Percentiles rank a stretch among this genome's conserved stretches.
phyloP scores from a whole-genome alignment of 805 yeast species.

The Saccharomycopsis vini region DNA sequence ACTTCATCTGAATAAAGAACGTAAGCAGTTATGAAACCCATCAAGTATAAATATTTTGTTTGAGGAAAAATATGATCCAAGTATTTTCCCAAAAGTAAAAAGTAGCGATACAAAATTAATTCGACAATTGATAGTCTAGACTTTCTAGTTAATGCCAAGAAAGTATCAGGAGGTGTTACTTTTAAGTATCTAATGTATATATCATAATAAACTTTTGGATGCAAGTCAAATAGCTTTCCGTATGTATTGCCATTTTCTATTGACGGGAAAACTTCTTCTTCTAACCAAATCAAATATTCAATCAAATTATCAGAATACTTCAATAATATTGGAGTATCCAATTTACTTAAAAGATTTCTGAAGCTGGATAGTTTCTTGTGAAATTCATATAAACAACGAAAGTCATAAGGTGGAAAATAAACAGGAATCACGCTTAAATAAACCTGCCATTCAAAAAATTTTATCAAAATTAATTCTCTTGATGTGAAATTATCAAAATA shows the following conservation, averaged over 20 bases:
- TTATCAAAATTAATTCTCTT: slow-evolving; percentile 12
- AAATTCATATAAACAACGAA: slow-evolving; percentile 11
- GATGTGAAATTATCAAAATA: slow-evolving; percentile 4
- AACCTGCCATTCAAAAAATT: slow-evolving; percentile 18
- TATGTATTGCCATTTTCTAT: background rate
- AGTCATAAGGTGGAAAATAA: slow-evolving; percentile 13
- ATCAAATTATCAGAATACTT: slow-evolving; percentile 6
- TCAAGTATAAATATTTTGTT: slow-evolving; percentile 8
- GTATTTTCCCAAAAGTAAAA: slow-evolving; percentile 6
- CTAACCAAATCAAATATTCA: slow-evolving; percentile 2
- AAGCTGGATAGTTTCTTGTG: slow-evolving; percentile 4
- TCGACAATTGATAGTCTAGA: slow-evolving; percentile 4
- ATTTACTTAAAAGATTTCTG: background rate
- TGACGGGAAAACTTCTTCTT: slow-evolving; percentile 8
- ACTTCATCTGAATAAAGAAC: slow-evolving; percentile 10
- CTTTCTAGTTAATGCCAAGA: background rate
- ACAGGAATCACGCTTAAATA: slow-evolving; percentile 7
- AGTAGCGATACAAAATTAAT: slow-evolving; percentile 10
- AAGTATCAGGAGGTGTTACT: slow-evolving; percentile 11
- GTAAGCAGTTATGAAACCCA: slow-evolving; percentile 12
- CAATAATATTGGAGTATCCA: background rate
- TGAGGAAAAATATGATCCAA: slow-evolving; percentile 15
- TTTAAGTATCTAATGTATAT: slow-evolving; percentile 1
- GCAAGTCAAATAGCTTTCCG: background rate
- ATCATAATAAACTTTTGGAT: slow-evolving; percentile 8